phyloP scores from a whole-genome alignment of 1,284 basidiomycete species.

The Uromyces viciae-fabae region DNA sequence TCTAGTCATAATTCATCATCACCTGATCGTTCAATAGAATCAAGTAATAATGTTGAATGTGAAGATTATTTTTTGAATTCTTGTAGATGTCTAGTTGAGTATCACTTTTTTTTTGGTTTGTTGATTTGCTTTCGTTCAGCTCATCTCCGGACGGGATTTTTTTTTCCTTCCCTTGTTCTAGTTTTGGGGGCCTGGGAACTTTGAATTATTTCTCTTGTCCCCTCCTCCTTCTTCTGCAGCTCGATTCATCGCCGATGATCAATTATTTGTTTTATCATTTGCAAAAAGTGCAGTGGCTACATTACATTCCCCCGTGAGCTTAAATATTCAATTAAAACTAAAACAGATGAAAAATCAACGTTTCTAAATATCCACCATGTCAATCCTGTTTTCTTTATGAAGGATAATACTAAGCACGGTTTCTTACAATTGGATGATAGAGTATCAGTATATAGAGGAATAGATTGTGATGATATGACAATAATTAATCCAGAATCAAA shows the following conservation, averaged over 20 bases:
- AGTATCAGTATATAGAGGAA: conserved; percentile 89
- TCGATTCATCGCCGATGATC: conserved; percentile 54
- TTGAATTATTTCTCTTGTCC: conserved; percentile 35
- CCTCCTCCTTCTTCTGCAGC: not conserved
- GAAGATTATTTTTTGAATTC: conserved; percentile 54
- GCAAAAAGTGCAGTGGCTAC: conserved; percentile 89
- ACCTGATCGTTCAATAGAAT: conserved; percentile 62
- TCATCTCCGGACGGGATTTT: no score
- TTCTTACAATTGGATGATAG: conserved; percentile 94
- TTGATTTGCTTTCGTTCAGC: no score
- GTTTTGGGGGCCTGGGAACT: conserved; percentile 44
- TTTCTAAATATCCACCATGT: not conserved
- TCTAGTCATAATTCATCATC: conserved; percentile 60
- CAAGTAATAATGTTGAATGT: no score
- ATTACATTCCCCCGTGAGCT: conserved; percentile 70
- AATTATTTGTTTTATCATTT: conserved; percentile 82
- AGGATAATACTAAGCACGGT: conserved; percentile 87
- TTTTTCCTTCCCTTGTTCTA: conserved; percentile 52
- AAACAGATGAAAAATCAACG: no score
- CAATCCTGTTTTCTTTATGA: not conserved
- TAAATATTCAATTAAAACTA: no score
- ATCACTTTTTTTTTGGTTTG: not conserved
- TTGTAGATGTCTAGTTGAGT: conserved; percentile 47
- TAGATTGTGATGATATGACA: conserved; percentile 95
- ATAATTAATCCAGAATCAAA: conserved; percentile 98